Conservation (phyloP, 169 alveolate species). For the Plasmodium inui region DNA sequence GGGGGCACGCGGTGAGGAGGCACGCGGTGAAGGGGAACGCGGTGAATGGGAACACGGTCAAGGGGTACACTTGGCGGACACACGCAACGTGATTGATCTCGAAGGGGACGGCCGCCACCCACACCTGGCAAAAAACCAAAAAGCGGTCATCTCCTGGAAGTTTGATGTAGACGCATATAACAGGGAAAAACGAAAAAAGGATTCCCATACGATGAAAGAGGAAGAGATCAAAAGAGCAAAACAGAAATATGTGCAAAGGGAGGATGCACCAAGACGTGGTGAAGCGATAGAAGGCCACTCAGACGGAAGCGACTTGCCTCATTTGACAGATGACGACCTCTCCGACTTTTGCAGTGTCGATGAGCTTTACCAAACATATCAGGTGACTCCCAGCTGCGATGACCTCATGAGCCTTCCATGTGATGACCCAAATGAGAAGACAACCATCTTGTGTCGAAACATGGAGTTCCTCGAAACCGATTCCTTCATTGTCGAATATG, state of each 20-base stretch:
- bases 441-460: neutral
- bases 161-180: conserved; percentile 38
- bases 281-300: neutral
- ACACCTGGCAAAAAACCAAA: neutral
- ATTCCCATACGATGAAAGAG: neutral
- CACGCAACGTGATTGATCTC: neutral
- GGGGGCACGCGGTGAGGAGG: neutral
- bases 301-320: neutral
- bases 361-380: conserved; percentile 16
- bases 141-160: conserved; percentile 14
- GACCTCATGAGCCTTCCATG: conserved; percentile 32
- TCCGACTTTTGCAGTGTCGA: conserved; percentile 4
- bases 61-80: neutral
- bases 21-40: neutral
- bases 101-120: neutral
- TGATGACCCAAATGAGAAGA: conserved; percentile 2
- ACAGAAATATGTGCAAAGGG: neutral
- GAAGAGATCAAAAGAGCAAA: neutral
- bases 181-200: neutral
- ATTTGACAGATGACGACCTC: conserved; percentile 7
- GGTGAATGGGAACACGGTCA: neutral
- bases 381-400: neutral
- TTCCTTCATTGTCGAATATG: conserved; percentile 47
- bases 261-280: neutral
- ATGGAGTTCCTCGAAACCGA: conserved; percentile 25